Percentiles rank a stretch among this genome's conserved stretches.
These are phyloP conservation scores for Helicostylum pulchrum DNA, from an alignment of 192 early-diverging fungal genomes.

Conservation along the genomic window DNA sequence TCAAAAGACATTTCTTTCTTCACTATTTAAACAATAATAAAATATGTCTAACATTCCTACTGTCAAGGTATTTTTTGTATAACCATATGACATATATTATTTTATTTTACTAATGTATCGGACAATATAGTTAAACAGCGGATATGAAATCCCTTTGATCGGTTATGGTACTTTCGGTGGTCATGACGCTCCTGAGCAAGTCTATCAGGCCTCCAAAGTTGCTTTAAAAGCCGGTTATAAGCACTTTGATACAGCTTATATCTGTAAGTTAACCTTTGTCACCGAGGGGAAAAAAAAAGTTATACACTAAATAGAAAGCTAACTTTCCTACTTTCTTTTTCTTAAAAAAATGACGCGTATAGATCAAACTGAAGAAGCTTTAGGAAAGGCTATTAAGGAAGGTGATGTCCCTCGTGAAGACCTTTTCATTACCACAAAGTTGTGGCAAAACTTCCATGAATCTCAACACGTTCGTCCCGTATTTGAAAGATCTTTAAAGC, in stretches of 20 bases:
- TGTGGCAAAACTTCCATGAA: conserved; percentile 56
- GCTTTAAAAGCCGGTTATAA: conserved; percentile 25
- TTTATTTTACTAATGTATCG: background rate
- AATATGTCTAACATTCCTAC: conserved; percentile 5
- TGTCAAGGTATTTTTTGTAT: background rate
- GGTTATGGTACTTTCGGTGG: conserved; percentile 33
- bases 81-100: background rate
- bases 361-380: conserved; percentile 19
- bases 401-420: conserved; percentile 59
- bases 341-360: background rate
- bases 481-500: conserved; percentile 46
- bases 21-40: background rate
- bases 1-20: background rate
- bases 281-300: too few relatives aligned
- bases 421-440: conserved; percentile 74
- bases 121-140: conserved; percentile 17
- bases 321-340: background rate
- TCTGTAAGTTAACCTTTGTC: background rate
- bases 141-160: conserved; percentile 30
- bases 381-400: conserved; percentile 62
- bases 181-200: conserved; percentile 23
- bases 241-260: conserved; percentile 32
- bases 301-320: background rate
- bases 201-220: conserved; percentile 24
- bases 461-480: conserved; percentile 47